Evolutionary conservation across 176 grass and related monocot genomes (phyloP).

Genomic region (barley (Hordeum vulgare)): DNA sequence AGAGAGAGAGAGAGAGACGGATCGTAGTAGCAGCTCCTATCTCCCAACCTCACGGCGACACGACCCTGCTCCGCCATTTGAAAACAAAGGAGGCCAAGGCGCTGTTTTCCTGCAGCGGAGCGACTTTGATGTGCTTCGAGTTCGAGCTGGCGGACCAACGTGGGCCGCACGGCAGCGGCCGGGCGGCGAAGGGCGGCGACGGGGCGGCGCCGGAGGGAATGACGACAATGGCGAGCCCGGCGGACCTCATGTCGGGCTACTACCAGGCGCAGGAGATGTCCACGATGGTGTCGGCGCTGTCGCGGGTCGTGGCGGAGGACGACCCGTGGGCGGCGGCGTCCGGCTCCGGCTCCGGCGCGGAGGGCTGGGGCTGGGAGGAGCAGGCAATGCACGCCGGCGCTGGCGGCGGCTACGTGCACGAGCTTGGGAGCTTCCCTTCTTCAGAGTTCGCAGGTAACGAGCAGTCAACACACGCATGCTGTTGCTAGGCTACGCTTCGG

Average conservation of each 20-base stretch:
- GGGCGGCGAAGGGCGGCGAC: conserved; percentile 1
- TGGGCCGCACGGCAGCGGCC: conserved; percentile 6
- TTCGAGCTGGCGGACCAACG: conserved; percentile 45
- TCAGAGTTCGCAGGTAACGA: conserved; percentile 37
- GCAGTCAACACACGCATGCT: neutral
- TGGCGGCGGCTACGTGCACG: conserved; percentile 10
- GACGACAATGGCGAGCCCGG: conserved; percentile 2
- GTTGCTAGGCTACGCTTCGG: neutral
- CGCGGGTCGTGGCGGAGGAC: conserved; percentile 43
- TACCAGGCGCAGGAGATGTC: conserved; percentile 57
- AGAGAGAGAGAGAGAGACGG: too few relatives aligned
- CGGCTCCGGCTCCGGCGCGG: neutral
- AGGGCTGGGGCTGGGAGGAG: conserved; percentile 11
- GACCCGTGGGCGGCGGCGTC: conserved; percentile 7
- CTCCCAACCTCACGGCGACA: neutral
- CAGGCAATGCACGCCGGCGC: conserved; percentile 31
- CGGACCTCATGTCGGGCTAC: conserved; percentile 33
- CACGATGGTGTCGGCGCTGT: conserved; percentile 69
- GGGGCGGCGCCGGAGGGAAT: neutral
- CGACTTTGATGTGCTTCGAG: conserved; percentile 34
- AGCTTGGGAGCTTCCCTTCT: conserved; percentile 19
- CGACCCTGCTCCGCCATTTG: neutral
- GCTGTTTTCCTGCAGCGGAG: neutral
- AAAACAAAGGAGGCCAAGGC: neutral
- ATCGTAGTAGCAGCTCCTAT: neutral